Evolutionary conservation across 2,329 filamentous ascomycete genomes (phyloP), one percentile per base, ranked within the genome.

Genomic region (Shiraia sp.): DNA sequence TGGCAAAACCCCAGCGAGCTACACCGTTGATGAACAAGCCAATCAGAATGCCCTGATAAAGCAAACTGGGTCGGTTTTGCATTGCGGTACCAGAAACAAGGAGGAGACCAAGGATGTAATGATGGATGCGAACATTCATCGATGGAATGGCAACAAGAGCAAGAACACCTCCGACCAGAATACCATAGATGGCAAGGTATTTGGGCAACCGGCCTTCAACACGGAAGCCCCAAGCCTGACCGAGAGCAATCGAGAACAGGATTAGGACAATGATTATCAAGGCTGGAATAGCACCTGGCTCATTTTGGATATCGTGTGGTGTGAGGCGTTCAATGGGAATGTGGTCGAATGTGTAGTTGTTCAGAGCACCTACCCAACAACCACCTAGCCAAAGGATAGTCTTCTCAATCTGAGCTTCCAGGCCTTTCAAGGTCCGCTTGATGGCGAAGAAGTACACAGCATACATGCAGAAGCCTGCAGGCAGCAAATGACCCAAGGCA

Each of bases 311-410:
- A 63, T 99, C 93, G 65, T 95, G 90, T 0, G 86, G 83, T 7
- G 88, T 97, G n/a, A 99, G 78, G 2, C 93, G 86, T 68, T 90
- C 83, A 53, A 99, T 93, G 0, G 93, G 93, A 47, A 99, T 96
- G 71, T 88, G 87, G 58, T 90, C 87, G 61, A 99, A 89, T 0
- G 93, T 97, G 70, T 96, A 95, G 71, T 97, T 97, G 61, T 92
- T 92, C 53, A 99, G 72, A 1, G 89, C 86, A 12, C 91, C 93
- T 27, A 96, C 82, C 87, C 95, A 99, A 62, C 87, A 90, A 6
- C 84, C 86, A 1, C 91, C 91, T 1, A 99, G 76, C 87, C 90
- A 97, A 19, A 97, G 77, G 2, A 97, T 71, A 0, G 90, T 88
- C 75, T 95, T 96, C 62, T 96, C 92, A 30, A 96, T 59, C 63